These are phyloP conservation scores for Phaffomyces antillensis DNA, from an alignment of 805 yeast species.

Conservation along the genomic window DNA sequence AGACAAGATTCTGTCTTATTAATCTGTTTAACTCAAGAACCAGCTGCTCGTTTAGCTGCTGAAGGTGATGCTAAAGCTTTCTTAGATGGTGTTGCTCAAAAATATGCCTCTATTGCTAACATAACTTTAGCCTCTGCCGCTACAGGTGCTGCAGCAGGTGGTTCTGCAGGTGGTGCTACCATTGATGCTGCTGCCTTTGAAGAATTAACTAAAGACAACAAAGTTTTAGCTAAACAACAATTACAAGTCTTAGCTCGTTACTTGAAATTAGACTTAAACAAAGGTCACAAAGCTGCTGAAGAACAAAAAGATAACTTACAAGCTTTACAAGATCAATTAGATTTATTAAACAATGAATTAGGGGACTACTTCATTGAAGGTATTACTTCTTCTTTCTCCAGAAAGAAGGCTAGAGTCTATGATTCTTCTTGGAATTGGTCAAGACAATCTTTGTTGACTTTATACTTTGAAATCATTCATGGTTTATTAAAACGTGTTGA, in stretches of 20 bases:
- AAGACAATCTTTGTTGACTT: slow-evolving; percentile 87
- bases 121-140: slow-evolving; percentile 65
- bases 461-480: slow-evolving; percentile 93
- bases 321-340: slow-evolving; percentile 82
- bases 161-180: slow-evolving; percentile 74
- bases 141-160: slow-evolving; percentile 40
- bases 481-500: slow-evolving; percentile 88
- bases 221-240: slow-evolving; percentile 42
- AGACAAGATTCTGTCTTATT: slow-evolving; percentile 90
- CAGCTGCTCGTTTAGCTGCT: slow-evolving; percentile 76
- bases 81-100: slow-evolving; percentile 74
- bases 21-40: slow-evolving; percentile 81
- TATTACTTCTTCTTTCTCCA: slow-evolving; percentile 81
- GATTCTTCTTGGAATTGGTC: slow-evolving; percentile 99
- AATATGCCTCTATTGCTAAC: slow-evolving; percentile 81
- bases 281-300: slow-evolving; percentile 80
- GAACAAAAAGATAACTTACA: slow-evolving; percentile 74
- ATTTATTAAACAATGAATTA: slow-evolving; percentile 61
- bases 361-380: slow-evolving; percentile 95
- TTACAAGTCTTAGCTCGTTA: slow-evolving; percentile 92
- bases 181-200: slow-evolving; percentile 96
- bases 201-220: slow-evolving; percentile 42
- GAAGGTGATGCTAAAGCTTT: slow-evolving; percentile 89
- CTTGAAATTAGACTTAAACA: slow-evolving; percentile 84
- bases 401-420: slow-evolving; percentile 89